A percentile compares a stretch with the other conserved stretches of the same genome.
These are phyloP conservation scores for Barbarea vulgaris DNA, from an alignment of 345 rosid species.

Conservation along the genomic window DNA sequence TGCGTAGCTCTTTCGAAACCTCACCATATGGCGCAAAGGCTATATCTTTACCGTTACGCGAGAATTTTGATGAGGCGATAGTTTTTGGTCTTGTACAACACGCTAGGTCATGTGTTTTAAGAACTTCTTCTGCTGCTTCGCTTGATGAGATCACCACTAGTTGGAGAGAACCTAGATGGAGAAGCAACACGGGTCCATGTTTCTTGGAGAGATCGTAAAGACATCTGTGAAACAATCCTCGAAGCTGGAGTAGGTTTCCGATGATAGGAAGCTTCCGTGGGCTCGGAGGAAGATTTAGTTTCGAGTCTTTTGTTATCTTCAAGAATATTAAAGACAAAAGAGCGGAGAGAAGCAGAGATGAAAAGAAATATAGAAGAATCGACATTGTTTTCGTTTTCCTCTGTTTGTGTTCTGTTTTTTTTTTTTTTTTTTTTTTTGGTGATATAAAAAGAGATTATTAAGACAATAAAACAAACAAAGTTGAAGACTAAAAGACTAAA, in stretches of 20 bases:
- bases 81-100: conserved; percentile 30
- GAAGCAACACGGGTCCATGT: conserved; percentile 33
- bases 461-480: neutral
- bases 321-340: neutral
- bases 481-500: neutral
- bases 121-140: conserved; percentile 31
- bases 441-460: neutral
- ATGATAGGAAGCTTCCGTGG: conserved; percentile 16
- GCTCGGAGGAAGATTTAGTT: conserved; percentile 1
- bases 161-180: conserved; percentile 1
- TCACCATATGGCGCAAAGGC: conserved; percentile 33
- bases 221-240: conserved; percentile 27
- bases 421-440: no score
- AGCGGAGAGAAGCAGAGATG: neutral
- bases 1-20: conserved; percentile 18
- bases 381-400: neutral
- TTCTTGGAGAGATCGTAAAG: conserved; percentile 19
- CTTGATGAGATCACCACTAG: conserved; percentile 26
- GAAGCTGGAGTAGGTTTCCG: conserved; percentile 25
- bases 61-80: neutral
- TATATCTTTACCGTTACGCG: conserved; percentile 13
- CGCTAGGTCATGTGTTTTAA: conserved; percentile 31
- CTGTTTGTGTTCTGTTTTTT: conserved; percentile 11
- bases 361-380: neutral
- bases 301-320: neutral